These are phyloP conservation scores for Psilocybe tampanensis DNA, from an alignment of 768 basidiomycete genomes.

Conservation along the genomic window DNA sequence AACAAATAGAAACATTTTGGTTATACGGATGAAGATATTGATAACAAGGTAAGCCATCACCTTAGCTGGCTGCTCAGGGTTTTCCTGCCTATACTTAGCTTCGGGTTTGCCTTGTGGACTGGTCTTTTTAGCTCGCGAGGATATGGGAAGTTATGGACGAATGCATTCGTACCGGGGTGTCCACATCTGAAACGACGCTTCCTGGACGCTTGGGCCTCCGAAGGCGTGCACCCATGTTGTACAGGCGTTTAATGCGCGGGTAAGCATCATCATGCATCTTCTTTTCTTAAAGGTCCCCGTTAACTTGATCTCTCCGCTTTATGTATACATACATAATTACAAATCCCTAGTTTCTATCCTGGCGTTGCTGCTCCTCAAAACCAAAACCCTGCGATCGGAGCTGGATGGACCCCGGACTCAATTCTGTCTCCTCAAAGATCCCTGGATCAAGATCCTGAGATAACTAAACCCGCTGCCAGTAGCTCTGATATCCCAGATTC, in stretches of 20 bases:
- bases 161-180: conserved; percentile 86
- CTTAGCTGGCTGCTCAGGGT: background rate
- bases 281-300: no score
- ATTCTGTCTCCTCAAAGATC: conserved; percentile 18
- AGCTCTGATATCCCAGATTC: no score
- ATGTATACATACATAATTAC: no score
- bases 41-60: conserved; percentile 55
- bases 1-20: conserved; percentile 59
- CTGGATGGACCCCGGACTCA: conserved; percentile 22
- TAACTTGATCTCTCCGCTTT: no score
- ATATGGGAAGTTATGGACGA: conserved; percentile 95
- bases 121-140: conserved; percentile 56
- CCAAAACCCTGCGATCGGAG: conserved; percentile 32
- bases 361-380: conserved; percentile 37
- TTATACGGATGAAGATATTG: conserved; percentile 73
- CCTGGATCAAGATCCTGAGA: background rate
- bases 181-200: conserved; percentile 73
- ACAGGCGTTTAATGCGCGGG: conserved; percentile 90
- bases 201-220: conserved; percentile 84
- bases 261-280: no score
- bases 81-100: background rate
- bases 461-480: background rate
- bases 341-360: conserved; percentile 46
- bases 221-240: conserved; percentile 86
- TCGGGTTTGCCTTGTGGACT: background rate